A percentile compares a stretch with the other conserved stretches of the same genome.
phyloP scores from a whole-genome alignment of 2,329 filamentous ascomycete species.

The Botrytis galanthina region DNA sequence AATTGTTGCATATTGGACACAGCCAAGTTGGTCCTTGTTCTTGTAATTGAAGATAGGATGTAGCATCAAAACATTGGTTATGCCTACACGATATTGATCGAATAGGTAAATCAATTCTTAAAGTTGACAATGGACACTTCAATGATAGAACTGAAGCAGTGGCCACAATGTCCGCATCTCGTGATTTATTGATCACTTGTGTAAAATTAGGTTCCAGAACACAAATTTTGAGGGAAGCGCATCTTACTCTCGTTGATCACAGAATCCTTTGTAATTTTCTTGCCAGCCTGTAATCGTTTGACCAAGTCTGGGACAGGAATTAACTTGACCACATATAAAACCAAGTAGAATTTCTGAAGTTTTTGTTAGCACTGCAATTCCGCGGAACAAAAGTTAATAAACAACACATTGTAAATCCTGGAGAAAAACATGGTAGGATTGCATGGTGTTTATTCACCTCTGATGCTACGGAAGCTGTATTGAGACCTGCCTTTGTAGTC shows the following conservation, averaged over 20 bases:
- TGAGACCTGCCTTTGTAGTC: slow-evolving; percentile 70
- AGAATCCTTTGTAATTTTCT: slow-evolving; percentile 73
- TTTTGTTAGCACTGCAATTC: slow-evolving; percentile 15
- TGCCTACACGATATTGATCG: slow-evolving; percentile 79
- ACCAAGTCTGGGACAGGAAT: slow-evolving; percentile 71
- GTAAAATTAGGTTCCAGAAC: slow-evolving; percentile 15
- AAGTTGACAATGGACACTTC: slow-evolving; percentile 87
- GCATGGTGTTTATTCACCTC: slow-evolving; percentile 22
- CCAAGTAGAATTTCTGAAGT: slow-evolving; percentile 66
- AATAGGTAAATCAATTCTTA: slow-evolving; percentile 76
- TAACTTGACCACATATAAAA: slow-evolving; percentile 72
- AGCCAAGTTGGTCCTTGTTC: slow-evolving; percentile 95
- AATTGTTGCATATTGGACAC: slow-evolving; percentile 91
- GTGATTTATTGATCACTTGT: slow-evolving; percentile 74
- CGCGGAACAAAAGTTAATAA: background rate
- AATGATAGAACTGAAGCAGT: slow-evolving; percentile 86
- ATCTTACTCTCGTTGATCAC: slow-evolving; percentile 80
- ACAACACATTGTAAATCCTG: slow-evolving; percentile 15
- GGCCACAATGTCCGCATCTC: slow-evolving; percentile 84
- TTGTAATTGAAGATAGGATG: slow-evolving; percentile 87
- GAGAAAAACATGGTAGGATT: slow-evolving; percentile 25
- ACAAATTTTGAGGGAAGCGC: background rate
- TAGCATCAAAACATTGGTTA: slow-evolving; percentile 92
- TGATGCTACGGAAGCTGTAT: slow-evolving; percentile 23
- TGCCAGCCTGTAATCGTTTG: slow-evolving; percentile 60